These are phyloP conservation scores for Verticillium nonalfalfae DNA, from an alignment of 2,329 filamentous ascomycete species.

Conservation along the genomic window DNA sequence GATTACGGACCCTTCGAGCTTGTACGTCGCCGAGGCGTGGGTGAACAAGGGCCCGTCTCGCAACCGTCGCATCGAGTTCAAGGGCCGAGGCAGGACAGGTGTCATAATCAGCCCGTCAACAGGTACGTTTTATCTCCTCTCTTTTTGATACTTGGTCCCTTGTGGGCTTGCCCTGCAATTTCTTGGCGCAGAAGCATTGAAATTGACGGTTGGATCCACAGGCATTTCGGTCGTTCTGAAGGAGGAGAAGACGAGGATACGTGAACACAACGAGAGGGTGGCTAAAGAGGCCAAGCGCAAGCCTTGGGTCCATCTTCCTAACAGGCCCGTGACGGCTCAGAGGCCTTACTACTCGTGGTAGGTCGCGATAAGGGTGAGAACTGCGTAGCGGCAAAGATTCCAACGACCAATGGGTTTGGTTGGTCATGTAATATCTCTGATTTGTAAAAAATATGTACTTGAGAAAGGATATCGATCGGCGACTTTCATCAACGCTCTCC, in stretches of 20 bases:
- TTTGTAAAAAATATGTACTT: neutral
- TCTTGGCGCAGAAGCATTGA: neutral
- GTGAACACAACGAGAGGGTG: slow-evolving; percentile 71
- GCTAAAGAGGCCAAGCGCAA: slow-evolving; percentile 69
- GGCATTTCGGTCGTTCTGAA: slow-evolving; percentile 78
- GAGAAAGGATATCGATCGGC: neutral
- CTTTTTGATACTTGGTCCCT: neutral
- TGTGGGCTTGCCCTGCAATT: neutral
- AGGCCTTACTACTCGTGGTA: slow-evolving; percentile 90
- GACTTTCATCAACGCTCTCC: neutral
- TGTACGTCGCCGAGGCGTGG: slow-evolving; percentile 93
- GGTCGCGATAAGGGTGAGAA: neutral
- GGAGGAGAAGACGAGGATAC: slow-evolving; percentile 84
- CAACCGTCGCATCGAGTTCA: slow-evolving; percentile 54
- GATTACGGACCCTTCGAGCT: slow-evolving; percentile 67
- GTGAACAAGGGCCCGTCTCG: slow-evolving; percentile 69
- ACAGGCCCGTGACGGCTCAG: slow-evolving; percentile 77
- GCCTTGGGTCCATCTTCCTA: slow-evolving; percentile 83
- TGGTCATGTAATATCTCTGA: neutral
- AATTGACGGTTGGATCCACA: slow-evolving; percentile 23
- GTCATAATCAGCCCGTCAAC: slow-evolving; percentile 66
- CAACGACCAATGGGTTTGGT: neutral
- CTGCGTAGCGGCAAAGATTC: neutral
- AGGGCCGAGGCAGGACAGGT: slow-evolving; percentile 68
- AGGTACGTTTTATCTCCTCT: slow-evolving; percentile 45